Percentiles rank a stretch among this genome's conserved stretches.
Evolutionary conservation across 2,329 filamentous ascomycete species (phyloP).

Genomic region (Penicillium glabrum): DNA sequence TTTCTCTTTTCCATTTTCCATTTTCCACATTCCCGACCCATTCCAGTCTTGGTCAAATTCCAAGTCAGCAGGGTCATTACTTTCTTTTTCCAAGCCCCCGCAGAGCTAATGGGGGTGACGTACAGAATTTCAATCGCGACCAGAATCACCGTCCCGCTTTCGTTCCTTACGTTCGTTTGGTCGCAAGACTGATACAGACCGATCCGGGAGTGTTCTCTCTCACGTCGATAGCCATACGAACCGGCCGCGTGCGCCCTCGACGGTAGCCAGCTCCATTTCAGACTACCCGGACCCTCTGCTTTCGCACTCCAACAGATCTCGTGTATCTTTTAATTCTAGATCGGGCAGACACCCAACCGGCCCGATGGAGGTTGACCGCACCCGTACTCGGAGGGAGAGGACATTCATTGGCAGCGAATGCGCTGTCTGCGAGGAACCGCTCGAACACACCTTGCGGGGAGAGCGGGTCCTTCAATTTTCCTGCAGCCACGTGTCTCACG

Average conservation of each 20-base stretch:
- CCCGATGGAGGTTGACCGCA: conserved; percentile 73
- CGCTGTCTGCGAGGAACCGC: conserved; percentile 91
- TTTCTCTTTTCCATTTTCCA: neutral
- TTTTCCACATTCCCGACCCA: neutral
- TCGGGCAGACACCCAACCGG: conserved; percentile 55
- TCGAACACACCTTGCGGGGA: conserved; percentile 91
- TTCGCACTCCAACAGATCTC: conserved; percentile 31
- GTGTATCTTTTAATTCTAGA: conserved; percentile 38
- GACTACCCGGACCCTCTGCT: conserved; percentile 18
- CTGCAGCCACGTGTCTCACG: conserved; percentile 94
- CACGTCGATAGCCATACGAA: conserved; percentile 16
- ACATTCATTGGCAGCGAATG: conserved; percentile 96
- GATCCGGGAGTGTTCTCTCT: conserved; percentile 31
- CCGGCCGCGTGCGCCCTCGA: conserved; percentile 27
- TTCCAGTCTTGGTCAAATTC: neutral
- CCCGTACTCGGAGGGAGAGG: conserved; percentile 78
- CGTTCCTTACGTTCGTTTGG: conserved; percentile 32
- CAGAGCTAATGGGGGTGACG: conserved; percentile 26
- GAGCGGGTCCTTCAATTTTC: conserved; percentile 95
- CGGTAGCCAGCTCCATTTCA: conserved; percentile 20
- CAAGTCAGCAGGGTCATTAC: neutral
- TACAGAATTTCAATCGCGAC: conserved; percentile 30
- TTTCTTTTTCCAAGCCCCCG: conserved; percentile 12
- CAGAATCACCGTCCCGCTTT: conserved; percentile 33
- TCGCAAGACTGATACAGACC: conserved; percentile 16